Conservation (phyloP, 352 stramenopile genomes). For the Globisporangium heterothallicum region DNA sequence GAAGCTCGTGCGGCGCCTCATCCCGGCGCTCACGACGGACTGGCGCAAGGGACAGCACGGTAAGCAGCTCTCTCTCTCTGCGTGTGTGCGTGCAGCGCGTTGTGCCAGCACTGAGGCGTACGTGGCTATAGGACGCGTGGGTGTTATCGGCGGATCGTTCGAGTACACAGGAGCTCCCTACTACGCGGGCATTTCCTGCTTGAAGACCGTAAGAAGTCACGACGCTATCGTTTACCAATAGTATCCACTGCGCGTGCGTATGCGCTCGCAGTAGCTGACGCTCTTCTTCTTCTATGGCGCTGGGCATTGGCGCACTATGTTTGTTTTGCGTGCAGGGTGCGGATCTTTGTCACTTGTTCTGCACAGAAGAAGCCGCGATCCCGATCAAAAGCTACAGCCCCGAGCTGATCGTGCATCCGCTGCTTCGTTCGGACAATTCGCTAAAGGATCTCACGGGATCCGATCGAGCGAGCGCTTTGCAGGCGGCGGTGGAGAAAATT, state of each 20-base stretch:
- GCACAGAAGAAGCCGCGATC: slow-evolving; percentile 89
- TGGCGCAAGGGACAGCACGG: slow-evolving; percentile 78
- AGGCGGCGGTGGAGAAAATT: slow-evolving; percentile 41
- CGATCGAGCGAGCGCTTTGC: slow-evolving; percentile 18
- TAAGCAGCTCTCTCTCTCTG: no score
- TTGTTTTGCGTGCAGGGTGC: slow-evolving; percentile 52
- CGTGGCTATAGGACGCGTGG: slow-evolving; percentile 72
- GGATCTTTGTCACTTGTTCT: slow-evolving; percentile 95
- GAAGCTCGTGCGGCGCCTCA: slow-evolving; percentile 38
- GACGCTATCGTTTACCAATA: no score
- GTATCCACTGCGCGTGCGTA: no score
- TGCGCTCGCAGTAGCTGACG: no score
- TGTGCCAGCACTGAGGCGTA: not conserved
- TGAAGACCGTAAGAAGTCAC: slow-evolving; percentile 79
- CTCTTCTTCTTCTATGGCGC: no score
- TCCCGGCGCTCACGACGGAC: slow-evolving; percentile 57
- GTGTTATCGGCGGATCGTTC: slow-evolving; percentile 93
- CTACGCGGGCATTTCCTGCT: slow-evolving; percentile 92
- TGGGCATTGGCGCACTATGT: no score
- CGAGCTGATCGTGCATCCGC: slow-evolving; percentile 93
- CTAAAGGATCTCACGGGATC: not conserved
- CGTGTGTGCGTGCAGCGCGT: not conserved
- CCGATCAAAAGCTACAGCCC: slow-evolving; percentile 98
- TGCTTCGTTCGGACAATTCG: slow-evolving; percentile 56
- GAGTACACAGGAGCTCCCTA: slow-evolving; percentile 97